These are phyloP conservation scores for Saxispiralis lemnorum DNA, from an alignment of 495 filamentous ascomycete genomes.

Conservation along the genomic window DNA sequence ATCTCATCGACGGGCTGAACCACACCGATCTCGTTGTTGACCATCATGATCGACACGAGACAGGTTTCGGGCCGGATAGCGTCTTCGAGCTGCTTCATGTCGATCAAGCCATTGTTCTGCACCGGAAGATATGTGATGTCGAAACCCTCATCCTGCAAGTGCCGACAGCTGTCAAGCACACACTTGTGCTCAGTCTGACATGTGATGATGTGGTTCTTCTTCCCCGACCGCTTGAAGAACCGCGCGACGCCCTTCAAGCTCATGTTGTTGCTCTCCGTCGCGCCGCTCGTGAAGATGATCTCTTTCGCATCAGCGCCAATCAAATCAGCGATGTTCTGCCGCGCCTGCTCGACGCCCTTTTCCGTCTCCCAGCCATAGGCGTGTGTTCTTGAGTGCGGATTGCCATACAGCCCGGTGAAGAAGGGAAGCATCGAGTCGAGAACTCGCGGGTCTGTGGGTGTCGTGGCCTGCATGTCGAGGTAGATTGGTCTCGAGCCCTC, in stretches of 20 bases:
- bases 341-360: constrained; percentile 72
- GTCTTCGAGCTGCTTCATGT: constrained; percentile 70
- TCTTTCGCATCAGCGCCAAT: constrained; percentile 94
- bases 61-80: constrained; percentile 82
- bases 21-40: constrained; percentile 98
- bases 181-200: constrained; percentile 98
- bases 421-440: constrained; percentile 94
- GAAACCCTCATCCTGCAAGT: constrained; percentile 91
- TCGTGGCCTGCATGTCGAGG: constrained; percentile 96
- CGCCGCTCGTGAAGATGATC: constrained; percentile 95
- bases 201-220: constrained; percentile 97
- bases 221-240: constrained; percentile 79
- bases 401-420: constrained; percentile 84
- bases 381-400: constrained; percentile 92
- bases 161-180: constrained; percentile 87
- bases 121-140: constrained; percentile 93
- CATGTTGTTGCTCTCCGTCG: constrained; percentile 99
- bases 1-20: constrained; percentile 91
- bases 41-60: constrained; percentile 92
- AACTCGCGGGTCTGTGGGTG: constrained; percentile 85
- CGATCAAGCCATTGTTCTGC: constrained; percentile 61
- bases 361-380: constrained; percentile 98
- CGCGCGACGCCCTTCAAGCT: constrained; percentile 93
- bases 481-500: constrained; percentile 90
- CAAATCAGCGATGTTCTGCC: constrained; percentile 63